Evolutionary conservation across 306 rosid species (phyloP).

Genomic region (Clitoria ternatea): DNA sequence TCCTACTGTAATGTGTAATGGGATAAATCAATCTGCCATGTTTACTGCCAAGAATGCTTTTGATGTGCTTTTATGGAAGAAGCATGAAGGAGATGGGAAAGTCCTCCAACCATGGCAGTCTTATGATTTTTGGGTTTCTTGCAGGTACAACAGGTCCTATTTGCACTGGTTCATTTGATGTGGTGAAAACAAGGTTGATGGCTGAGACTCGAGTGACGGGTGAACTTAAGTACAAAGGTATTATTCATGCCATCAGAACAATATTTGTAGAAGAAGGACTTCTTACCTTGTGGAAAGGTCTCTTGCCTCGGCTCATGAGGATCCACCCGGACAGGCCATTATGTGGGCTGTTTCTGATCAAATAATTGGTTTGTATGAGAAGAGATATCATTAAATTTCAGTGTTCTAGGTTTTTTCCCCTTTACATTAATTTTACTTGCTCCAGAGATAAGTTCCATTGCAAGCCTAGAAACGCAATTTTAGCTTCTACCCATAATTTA

Average conservation of each 20-base stretch:
- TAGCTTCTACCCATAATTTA: neutral
- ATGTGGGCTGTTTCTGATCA: slow-evolving; percentile 98
- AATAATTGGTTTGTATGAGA: slow-evolving; percentile 77
- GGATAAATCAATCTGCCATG: slow-evolving; percentile 95
- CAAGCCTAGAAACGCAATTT: neutral
- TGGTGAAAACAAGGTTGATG: slow-evolving; percentile 93
- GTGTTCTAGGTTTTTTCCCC: slow-evolving; percentile 28
- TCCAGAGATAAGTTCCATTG: neutral
- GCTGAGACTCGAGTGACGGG: slow-evolving; percentile 80
- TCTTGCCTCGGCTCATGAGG: slow-evolving; percentile 92
- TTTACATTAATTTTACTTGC: slow-evolving; percentile 21
- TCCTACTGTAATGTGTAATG: slow-evolving; percentile 95
- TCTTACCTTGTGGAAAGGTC: slow-evolving; percentile 91
- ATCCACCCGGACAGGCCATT: slow-evolving; percentile 99
- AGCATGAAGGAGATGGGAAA: slow-evolving; percentile 90
- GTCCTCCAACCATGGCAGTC: slow-evolving; percentile 96
- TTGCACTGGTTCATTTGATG: slow-evolving; percentile 92
- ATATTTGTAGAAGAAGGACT: slow-evolving; percentile 89
- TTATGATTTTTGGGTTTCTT: slow-evolving; percentile 89
- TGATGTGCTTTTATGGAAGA: slow-evolving; percentile 85
- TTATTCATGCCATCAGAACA: slow-evolving; percentile 79
- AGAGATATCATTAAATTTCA: slow-evolving; percentile 44
- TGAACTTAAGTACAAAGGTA: slow-evolving; percentile 68
- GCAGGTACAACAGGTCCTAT: slow-evolving; percentile 94
- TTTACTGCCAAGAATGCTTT: slow-evolving; percentile 85